Base-by-base conservation (phyloP, 495 filamentous ascomycete species). In the Aspergillus nanangensis region DNA sequence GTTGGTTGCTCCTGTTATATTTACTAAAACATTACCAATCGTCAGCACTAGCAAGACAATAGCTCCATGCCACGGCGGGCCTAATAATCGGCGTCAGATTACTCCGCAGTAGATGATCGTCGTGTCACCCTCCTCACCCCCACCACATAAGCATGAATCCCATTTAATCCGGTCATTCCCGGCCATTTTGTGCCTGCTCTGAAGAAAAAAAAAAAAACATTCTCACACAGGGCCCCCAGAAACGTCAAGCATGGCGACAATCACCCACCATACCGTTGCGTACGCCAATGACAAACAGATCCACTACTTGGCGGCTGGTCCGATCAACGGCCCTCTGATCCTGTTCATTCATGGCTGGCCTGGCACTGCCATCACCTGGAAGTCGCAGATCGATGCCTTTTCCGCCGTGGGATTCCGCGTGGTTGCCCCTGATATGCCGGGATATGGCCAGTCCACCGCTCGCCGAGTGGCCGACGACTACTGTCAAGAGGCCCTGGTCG, bases 261-360 rank as follows among this genome's bases (percentile, higher is more conserved):
- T 49, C 27, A 46, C 45, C 23, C 10, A 53, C 27, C 51, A 53
- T 20, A 21, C 40, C 4, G 51, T 49, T 22, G 15, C 27, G 22
- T 55, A 55, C 17, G 47, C 38, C 8, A 38, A 41, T 33, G 33
- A 37, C 18, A 35, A 55, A 25, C 50, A 47, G 17, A 55, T 55
- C n/a, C 52, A 55, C 21, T 55, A 55, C 43, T 24, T 55, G 21
- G 47, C 52, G 3, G 13, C 47, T 22, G 52, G 52, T 19, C 52
- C 52, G 8, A 32, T 38, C 5, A 41, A 50, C 23, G 52, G 52
- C 25, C 52, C 52, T 15, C 34, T 55, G 13, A 36, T 55, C 20
- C 38, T 55, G 37, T 55, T 55, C 18, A 47, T 55, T 19, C 52
- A 55, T 24, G 52, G 52, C 40, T 55, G 52, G 52, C 52, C 52